Conservation (phyloP, 371 early-diverging fungal genomes). For the Capillidium heterosporum region DNA sequence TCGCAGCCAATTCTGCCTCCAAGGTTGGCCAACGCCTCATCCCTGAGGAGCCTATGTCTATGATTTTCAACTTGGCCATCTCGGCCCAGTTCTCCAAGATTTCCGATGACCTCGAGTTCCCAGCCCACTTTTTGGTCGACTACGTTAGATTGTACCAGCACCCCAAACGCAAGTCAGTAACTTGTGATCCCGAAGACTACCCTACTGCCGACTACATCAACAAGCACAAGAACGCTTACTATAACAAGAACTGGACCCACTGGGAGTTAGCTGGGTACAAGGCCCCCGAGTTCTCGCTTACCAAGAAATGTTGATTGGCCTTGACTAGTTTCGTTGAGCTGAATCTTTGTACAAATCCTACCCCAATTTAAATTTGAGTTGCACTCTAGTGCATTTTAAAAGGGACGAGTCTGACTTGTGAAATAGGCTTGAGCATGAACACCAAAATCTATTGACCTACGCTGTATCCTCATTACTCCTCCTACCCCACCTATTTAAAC, state of each 20-base stretch:
- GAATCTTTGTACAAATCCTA: too few relatives aligned
- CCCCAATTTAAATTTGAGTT: too few relatives aligned
- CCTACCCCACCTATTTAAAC: too few relatives aligned
- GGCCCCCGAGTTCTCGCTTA: conserved; percentile 5
- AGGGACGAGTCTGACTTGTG: too few relatives aligned
- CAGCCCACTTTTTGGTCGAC: conserved; percentile 21
- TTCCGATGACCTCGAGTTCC: conserved; percentile 15
- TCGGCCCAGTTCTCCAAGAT: conserved; percentile 19
- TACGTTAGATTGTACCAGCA: conserved; percentile 29
- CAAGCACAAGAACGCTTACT: conserved; percentile 11
- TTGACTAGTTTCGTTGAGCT: too few relatives aligned
- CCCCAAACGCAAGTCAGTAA: conserved; percentile 23
- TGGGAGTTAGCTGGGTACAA: conserved; percentile 11
- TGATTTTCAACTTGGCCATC: conserved; percentile 22
- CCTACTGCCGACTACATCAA: conserved; percentile 30
- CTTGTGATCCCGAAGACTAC: conserved; percentile 25
- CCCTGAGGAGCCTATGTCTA: conserved; percentile 8
- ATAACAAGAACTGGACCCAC: conserved; percentile 8
- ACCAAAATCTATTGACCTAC: too few relatives aligned
- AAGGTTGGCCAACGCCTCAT: conserved; percentile 5
- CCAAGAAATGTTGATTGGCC: neutral
- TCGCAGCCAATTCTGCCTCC: conserved; percentile 1
- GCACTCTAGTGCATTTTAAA: too few relatives aligned
- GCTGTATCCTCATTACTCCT: too few relatives aligned
- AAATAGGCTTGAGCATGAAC: too few relatives aligned